These are phyloP conservation scores for Talaromyces islandicus DNA, from an alignment of 2,329 filamentous ascomycete genomes.

Conservation along the genomic window DNA sequence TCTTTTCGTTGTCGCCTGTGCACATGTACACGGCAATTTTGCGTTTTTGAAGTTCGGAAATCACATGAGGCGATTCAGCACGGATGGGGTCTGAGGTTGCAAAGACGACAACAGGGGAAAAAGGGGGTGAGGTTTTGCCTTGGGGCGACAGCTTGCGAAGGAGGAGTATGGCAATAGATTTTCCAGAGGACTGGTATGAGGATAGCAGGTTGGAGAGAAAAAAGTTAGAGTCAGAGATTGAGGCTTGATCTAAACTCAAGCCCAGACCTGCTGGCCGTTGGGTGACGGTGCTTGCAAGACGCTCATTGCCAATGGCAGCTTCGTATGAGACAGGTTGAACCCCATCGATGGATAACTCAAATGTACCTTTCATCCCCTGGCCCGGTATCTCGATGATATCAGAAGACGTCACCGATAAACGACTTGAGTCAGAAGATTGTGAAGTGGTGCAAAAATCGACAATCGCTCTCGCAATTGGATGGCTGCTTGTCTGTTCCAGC, in stretches of 20 bases:
- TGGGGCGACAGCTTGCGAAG: conserved; percentile 20
- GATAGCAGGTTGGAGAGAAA: conserved; percentile 27
- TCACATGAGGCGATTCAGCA: conserved; percentile 60
- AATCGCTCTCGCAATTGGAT: conserved; percentile 54
- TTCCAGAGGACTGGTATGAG: conserved; percentile 35
- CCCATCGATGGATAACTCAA: conserved; percentile 29
- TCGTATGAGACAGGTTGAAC: conserved; percentile 29
- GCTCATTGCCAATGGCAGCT: conserved; percentile 54
- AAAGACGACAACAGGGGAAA: conserved; percentile 57
- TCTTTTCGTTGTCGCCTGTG: conserved; percentile 83
- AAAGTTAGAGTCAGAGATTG: conserved; percentile 24
- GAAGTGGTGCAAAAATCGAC: conserved; percentile 41
- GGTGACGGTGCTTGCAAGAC: conserved; percentile 35
- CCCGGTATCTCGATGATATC: conserved; percentile 51
- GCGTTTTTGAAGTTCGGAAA: conserved; percentile 57
- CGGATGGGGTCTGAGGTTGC: conserved; percentile 78
- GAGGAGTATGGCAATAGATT: conserved; percentile 41
- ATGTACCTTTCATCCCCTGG: conserved; percentile 51
- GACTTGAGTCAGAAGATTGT: conserved; percentile 7
- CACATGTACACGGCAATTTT: conserved; percentile 84
- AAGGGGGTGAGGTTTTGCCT: conserved; percentile 15
- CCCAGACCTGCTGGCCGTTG: conserved; percentile 17
- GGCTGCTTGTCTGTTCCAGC: conserved; percentile 55
- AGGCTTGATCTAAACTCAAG: background rate
- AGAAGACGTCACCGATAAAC: conserved; percentile 21